These are phyloP conservation scores for Xylaria polymorpha DNA, from an alignment of 2,329 filamentous ascomycete species.

Conservation along the genomic window DNA sequence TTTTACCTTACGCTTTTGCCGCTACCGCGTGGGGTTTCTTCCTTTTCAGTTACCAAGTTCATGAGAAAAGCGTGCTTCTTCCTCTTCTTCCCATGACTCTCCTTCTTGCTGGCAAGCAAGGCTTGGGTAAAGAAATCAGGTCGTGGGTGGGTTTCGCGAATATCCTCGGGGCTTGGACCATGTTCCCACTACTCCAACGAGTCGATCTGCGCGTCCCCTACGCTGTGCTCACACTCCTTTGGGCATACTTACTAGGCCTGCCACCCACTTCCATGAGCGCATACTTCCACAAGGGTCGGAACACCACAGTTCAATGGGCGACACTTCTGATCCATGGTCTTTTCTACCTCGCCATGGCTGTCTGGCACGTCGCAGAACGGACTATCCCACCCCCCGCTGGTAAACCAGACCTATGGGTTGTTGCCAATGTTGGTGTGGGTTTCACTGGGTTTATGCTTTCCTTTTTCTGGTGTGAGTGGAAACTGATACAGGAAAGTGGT, in stretches of 20 bases:
- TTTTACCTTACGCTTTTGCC: slow-evolving; percentile 83
- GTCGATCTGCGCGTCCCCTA: slow-evolving; percentile 90
- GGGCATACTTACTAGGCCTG: slow-evolving; percentile 90
- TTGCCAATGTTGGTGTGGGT: slow-evolving; percentile 88
- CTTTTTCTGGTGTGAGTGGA: slow-evolving; percentile 91
- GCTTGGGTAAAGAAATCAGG: slow-evolving; percentile 78
- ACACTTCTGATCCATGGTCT: slow-evolving; percentile 76
- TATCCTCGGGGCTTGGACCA: slow-evolving; percentile 87
- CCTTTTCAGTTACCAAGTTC: slow-evolving; percentile 96
- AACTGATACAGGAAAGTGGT: slow-evolving; percentile 70
- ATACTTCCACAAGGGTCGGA: slow-evolving; percentile 68
- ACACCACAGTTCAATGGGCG: slow-evolving; percentile 63
- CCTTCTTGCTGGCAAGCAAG: slow-evolving; percentile 80
- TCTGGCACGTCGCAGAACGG: slow-evolving; percentile 83
- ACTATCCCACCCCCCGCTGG: slow-evolving; percentile 73
- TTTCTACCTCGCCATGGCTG: slow-evolving; percentile 82
- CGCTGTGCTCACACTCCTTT: slow-evolving; percentile 83
- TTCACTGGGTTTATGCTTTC: slow-evolving; percentile 86
- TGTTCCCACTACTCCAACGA: slow-evolving; percentile 89
- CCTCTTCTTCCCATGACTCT: slow-evolving; percentile 94
- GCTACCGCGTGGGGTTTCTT: slow-evolving; percentile 97
- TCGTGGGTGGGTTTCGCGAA: slow-evolving; percentile 98
- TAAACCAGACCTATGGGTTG: slow-evolving; percentile 95
- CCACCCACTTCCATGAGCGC: slow-evolving; percentile 79
- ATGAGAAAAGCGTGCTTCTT: slow-evolving; percentile 95